Percentiles rank a stretch among this genome's conserved stretches.
Conservation (phyloP, 2,329 filamentous ascomycete species). For the Elsinoe australis region DNA sequence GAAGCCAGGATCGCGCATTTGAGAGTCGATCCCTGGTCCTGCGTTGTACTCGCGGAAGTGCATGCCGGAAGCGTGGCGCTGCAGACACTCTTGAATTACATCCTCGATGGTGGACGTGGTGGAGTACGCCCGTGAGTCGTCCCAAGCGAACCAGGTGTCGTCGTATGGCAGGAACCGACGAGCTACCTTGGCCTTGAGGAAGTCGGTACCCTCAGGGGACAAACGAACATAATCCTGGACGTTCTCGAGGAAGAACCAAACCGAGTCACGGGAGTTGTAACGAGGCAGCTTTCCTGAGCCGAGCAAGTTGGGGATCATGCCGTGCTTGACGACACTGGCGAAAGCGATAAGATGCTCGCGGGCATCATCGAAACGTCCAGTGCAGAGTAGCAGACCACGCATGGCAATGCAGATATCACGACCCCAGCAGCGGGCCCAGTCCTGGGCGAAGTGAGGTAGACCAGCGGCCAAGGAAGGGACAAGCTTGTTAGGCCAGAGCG, state of each 20-base stretch:
- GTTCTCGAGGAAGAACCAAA: slow-evolving; percentile 96
- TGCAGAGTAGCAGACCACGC: slow-evolving; percentile 83
- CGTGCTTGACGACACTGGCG: slow-evolving; percentile 92
- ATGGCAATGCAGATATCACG: slow-evolving; percentile 95
- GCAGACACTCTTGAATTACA: slow-evolving; percentile 84
- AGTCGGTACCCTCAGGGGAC: slow-evolving; percentile 63
- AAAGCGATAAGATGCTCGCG: slow-evolving; percentile 93
- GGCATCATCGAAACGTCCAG: slow-evolving; percentile 78
- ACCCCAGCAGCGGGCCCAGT: slow-evolving; percentile 96
- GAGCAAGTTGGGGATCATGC: slow-evolving; percentile 93
- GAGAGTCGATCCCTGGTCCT: slow-evolving; percentile 75
- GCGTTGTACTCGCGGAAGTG: slow-evolving; percentile 93
- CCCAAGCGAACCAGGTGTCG: slow-evolving; percentile 81
- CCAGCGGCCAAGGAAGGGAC: slow-evolving; percentile 88
- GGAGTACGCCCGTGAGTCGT: slow-evolving; percentile 81
- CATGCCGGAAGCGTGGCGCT: slow-evolving; percentile 83
- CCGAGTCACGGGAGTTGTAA: slow-evolving; percentile 92
- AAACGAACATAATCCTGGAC: slow-evolving; percentile 88
- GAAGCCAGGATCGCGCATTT: slow-evolving; percentile 91
- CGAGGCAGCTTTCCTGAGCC: slow-evolving; percentile 76
- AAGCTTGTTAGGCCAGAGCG: slow-evolving; percentile 74
- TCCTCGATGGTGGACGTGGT: slow-evolving; percentile 75
- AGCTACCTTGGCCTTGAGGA: slow-evolving; percentile 70
- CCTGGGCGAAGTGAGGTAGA: slow-evolving; percentile 83
- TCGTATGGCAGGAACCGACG: slow-evolving; percentile 90